Evolutionary conservation across 352 stramenopile species (phyloP), one percentile per base, ranked within the genome.

Genomic region (Paralagenidium karlingii): DNA sequence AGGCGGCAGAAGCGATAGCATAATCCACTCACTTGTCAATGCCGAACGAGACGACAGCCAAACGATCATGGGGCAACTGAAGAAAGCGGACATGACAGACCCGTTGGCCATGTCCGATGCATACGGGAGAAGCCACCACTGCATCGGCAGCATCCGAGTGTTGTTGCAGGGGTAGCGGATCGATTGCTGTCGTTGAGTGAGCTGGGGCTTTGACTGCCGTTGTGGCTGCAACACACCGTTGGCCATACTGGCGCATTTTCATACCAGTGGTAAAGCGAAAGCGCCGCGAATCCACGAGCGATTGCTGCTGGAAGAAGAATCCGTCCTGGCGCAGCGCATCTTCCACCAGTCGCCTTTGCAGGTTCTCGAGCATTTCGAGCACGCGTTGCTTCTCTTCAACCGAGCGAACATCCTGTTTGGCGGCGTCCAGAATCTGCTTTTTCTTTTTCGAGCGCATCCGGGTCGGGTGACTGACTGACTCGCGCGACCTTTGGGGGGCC

Each of bases 311-410:
- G 28, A 83, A 83, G 48, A 43, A 77, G 36, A 80, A 83, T 1
- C 66, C 64, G 32, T 83, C 66, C 48, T 83, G 63, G 34, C 62
- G 59, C 21, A 78, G 40, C 4, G 69, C 63, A 36, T 83, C 69
- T 26, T 83, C 66, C 8, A 66, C 55, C 15, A 83, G 52, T 36
- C 79, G 81, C 24, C 58, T 52, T 40, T 81, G 66, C 19, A 83
- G 48, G 8, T 49, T 53, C 22, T 75, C 61, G 7, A 83, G 62
- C 62, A 68, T 77, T n/a, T 27, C 56, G 7, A 61, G 51, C 18
- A 61, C 61, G 28, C 60, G 51, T 1, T 47, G 45, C 13, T 53
- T 51, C 19, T 73, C 56, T 33, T 69, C 57, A 24, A 25, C 12
- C 28, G 43, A 70, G 21, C 64, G 63, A 0, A 37, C 61, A 49